A percentile compares a stretch with the other conserved stretches of the same genome.
These are phyloP conservation scores for Penicillium aurantiogriseum DNA, from an alignment of 2,329 filamentous ascomycete species.

Conservation along the genomic window DNA sequence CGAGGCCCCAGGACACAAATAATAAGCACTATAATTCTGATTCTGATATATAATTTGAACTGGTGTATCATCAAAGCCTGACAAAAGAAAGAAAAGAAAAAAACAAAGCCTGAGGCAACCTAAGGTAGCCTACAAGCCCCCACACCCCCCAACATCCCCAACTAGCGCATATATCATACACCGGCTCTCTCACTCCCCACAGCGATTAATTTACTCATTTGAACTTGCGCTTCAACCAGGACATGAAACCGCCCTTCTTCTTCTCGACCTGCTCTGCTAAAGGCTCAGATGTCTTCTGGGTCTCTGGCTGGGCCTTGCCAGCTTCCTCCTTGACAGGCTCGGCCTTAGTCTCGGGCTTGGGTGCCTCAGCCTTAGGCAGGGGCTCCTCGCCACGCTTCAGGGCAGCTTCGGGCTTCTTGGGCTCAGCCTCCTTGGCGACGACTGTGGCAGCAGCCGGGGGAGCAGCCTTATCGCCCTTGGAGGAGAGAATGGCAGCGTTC, in stretches of 20 bases:
- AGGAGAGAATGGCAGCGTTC: constrained; percentile 19
- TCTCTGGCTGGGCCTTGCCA: background rate
- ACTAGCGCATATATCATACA: constrained; percentile 12
- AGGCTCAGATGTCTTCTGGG: constrained; percentile 8
- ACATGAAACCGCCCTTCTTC: constrained; percentile 27
- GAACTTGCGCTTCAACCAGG: constrained; percentile 33
- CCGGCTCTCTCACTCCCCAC: background rate
- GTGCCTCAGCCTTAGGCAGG: constrained; percentile 2
- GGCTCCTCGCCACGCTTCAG: constrained; percentile 25
- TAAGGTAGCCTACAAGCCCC: background rate
- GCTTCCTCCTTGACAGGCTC: constrained; percentile 11
- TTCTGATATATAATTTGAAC: constrained; percentile 17
- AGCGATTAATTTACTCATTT: constrained; percentile 17
- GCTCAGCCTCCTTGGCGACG: constrained; percentile 14
- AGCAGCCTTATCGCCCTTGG: constrained; percentile 22
- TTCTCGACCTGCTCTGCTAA: constrained; percentile 13
- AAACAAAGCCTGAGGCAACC: constrained; percentile 1
- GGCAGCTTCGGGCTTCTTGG: constrained; percentile 25
- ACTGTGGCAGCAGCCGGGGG: constrained; percentile 10
- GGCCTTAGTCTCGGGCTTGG: constrained; percentile 11
- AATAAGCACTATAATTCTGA: constrained; percentile 10
- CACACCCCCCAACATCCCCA: background rate
- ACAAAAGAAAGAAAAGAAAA: background rate
- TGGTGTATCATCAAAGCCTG: constrained; percentile 14
- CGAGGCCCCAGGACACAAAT: background rate